These are phyloP conservation scores for Lentinus tigrinus DNA, from an alignment of 768 basidiomycete genomes.

Conservation along the genomic window DNA sequence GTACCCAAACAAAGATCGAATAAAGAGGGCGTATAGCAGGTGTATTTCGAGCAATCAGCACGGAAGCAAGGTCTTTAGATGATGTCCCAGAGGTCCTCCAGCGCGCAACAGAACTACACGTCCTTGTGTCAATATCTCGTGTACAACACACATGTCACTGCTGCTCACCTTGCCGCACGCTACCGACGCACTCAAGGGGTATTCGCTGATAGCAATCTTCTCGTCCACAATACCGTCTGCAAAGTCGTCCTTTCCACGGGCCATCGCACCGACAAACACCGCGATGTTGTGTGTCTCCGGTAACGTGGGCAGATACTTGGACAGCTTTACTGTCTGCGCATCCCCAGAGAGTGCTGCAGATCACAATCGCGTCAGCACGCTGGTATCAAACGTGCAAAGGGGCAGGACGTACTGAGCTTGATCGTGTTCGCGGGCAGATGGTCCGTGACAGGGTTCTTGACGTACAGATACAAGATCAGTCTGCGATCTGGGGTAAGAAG, in stretches of 20 bases:
- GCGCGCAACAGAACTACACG: constrained; percentile 78
- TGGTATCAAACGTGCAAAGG: not conserved
- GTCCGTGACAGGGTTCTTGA: constrained; percentile 88
- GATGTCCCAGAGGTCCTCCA: constrained; percentile 96
- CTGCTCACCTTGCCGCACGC: constrained; percentile 91
- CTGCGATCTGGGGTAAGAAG: constrained; percentile 2
- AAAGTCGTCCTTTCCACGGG: constrained; percentile 93
- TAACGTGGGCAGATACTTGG: constrained; percentile 79
- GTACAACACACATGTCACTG: not conserved
- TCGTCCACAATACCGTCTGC: constrained; percentile 93
- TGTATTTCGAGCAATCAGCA: not conserved
- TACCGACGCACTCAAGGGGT: constrained; percentile 87
- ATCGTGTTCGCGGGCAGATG: constrained; percentile 94
- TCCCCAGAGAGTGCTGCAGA: constrained; percentile 85
- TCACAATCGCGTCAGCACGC: not conserved
- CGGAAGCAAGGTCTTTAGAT: constrained; percentile 41
- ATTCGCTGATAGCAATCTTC: constrained; percentile 96
- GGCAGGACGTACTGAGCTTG: constrained; percentile 77
- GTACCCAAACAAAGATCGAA: not conserved
- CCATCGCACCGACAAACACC: constrained; percentile 98
- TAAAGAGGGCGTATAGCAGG: not conserved
- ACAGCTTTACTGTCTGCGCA: constrained; percentile 76
- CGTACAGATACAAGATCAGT: not conserved
- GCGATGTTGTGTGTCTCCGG: constrained; percentile 88
- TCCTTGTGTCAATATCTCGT: constrained; percentile 3